Evolutionary conservation across 352 stramenopile species (phyloP).

Genomic region (Globisporangium barbulae): DNA sequence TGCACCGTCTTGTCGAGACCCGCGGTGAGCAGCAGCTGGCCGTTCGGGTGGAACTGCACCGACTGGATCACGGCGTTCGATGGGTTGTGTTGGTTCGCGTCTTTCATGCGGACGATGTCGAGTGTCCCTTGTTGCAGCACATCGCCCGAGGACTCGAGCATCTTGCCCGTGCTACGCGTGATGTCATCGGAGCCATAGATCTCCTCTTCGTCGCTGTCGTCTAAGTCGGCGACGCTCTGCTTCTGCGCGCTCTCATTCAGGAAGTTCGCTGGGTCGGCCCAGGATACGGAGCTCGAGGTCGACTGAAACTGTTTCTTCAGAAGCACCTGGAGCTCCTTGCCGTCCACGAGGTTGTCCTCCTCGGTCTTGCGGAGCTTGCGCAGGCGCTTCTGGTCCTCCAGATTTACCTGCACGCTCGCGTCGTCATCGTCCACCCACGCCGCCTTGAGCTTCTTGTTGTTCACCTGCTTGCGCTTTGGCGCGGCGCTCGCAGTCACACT

Average conservation of each 20-base stretch:
- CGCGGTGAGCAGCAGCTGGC: constrained; percentile 85
- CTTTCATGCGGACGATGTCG: constrained; percentile 80
- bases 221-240: constrained; percentile 22
- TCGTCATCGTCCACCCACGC: constrained; percentile 90
- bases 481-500: constrained; percentile 5
- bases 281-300: constrained; percentile 48
- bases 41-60: constrained; percentile 88
- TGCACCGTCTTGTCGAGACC: constrained; percentile 92
- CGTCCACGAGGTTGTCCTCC: constrained; percentile 59
- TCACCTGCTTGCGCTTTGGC: constrained; percentile 33
- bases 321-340: constrained; percentile 70
- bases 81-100: constrained; percentile 89
- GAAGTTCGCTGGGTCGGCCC: constrained; percentile 76
- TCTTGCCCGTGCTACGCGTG: constrained; percentile 50
- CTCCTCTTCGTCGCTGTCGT: constrained; percentile 64
- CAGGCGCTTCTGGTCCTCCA: constrained; percentile 64
- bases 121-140: constrained; percentile 59
- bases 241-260: constrained; percentile 26
- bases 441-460: constrained; percentile 28
- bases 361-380: constrained; percentile 84
- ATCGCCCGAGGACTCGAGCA: constrained; percentile 52
- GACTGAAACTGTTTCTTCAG: constrained; percentile 84
- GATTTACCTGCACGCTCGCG: constrained; percentile 59
- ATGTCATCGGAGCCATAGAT: constrained; percentile 34
- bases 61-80: constrained; percentile 84